Percentiles rank a stretch among this genome's conserved stretches.
phyloP scores from a whole-genome alignment of 345 rosid genomes.

The Rhizophora apiculata region DNA sequence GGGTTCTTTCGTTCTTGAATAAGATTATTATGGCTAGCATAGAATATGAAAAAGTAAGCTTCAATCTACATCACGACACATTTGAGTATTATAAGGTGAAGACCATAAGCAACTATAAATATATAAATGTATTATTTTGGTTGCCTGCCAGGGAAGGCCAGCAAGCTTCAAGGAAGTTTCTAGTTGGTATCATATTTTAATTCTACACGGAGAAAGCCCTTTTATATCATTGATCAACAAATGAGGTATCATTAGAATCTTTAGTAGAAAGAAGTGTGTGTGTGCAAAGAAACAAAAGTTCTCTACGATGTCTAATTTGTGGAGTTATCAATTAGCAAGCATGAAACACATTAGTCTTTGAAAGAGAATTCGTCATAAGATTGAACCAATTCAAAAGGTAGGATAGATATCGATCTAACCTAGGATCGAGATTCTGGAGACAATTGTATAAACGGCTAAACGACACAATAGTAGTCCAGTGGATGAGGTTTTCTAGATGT shows the following conservation, averaged over 20 bases:
- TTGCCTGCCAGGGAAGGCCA: conserved; percentile 8
- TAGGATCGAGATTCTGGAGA: too few relatives aligned
- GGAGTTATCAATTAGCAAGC: neutral
- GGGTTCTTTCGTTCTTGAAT: too few relatives aligned
- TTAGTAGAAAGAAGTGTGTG: neutral
- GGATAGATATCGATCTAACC: too few relatives aligned
- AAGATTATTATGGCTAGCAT: too few relatives aligned
- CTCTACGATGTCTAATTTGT: neutral
- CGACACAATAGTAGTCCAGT: neutral
- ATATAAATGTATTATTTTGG: conserved; percentile 16
- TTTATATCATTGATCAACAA: neutral
- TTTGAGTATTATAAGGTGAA: conserved; percentile 21
- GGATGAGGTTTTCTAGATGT: conserved; percentile 5
- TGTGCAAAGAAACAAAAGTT: neutral
- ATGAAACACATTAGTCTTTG: neutral
- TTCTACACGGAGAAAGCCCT: neutral
- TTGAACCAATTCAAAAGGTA: too few relatives aligned
- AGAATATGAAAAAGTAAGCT: neutral
- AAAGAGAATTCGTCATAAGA: too few relatives aligned
- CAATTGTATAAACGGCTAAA: too few relatives aligned
- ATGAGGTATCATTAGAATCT: conserved; percentile 16
- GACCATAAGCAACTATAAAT: conserved; percentile 10
- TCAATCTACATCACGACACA: neutral
- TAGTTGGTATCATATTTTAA: neutral
- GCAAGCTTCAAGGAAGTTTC: conserved; percentile 20